Evolutionary conservation across 192 early-diverging fungal species (phyloP).

Genomic region (Spizellomyces punctatus): DNA sequence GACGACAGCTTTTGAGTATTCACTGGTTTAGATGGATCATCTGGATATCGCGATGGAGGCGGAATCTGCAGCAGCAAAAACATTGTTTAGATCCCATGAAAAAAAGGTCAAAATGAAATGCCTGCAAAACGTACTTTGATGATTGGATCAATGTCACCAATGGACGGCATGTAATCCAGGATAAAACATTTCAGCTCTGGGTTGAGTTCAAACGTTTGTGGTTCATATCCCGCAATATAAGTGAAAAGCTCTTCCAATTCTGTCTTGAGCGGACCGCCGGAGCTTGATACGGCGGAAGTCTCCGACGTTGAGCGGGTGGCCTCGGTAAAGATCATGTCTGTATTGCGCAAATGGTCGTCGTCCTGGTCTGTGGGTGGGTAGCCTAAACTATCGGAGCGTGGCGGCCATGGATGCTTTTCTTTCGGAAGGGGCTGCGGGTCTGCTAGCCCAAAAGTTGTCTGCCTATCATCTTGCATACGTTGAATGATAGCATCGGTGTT

Average conservation of each 20-base stretch:
- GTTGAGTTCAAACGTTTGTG: constrained; percentile 54
- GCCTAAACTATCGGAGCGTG: no score
- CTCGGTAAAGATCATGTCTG: not conserved
- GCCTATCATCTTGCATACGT: no score
- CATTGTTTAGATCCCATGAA: no score
- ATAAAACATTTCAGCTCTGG: constrained; percentile 56
- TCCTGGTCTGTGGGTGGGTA: no score
- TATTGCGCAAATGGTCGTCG: not conserved
- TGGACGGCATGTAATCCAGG: constrained; percentile 65
- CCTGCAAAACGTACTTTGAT: constrained; percentile 45
- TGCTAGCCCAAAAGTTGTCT: no score
- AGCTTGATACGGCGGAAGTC: not conserved
- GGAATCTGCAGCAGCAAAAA: constrained; percentile 40
- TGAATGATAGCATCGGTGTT: no score
- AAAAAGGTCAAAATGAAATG: not conserved
- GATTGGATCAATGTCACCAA: constrained; percentile 68
- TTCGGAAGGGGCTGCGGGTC: no score
- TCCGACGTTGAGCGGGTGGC: no score
- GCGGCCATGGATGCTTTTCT: no score
- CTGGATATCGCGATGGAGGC: constrained; percentile 31
- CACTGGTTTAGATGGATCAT: constrained; percentile 19
- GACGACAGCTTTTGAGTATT: constrained; percentile 31
- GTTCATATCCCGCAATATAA: constrained; percentile 51
- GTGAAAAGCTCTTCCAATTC: constrained; percentile 56
- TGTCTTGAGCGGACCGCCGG: not conserved